Conservation (phyloP, 805 yeast species). For the Candida koratica region DNA sequence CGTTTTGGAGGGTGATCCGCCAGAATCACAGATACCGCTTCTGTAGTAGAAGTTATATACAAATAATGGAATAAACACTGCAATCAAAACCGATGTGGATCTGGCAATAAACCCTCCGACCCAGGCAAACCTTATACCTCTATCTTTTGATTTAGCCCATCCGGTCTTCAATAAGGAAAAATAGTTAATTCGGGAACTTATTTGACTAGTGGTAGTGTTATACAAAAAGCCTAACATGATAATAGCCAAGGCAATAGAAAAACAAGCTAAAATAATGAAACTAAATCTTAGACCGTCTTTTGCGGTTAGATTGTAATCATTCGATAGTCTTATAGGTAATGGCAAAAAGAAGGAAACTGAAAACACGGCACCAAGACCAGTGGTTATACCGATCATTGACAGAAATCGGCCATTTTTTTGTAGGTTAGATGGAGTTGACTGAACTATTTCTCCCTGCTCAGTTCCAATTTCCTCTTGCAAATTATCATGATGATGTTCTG, state of each 20-base stretch:
- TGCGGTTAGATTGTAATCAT: constrained; percentile 28
- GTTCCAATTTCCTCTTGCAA: background rate
- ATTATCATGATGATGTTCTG: background rate
- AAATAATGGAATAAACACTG: constrained; percentile 61
- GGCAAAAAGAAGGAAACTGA: constrained; percentile 55
- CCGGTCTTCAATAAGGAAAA: constrained; percentile 37
- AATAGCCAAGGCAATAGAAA: constrained; percentile 37
- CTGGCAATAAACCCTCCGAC: constrained; percentile 61
- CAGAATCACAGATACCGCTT: constrained; percentile 47
- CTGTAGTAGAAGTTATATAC: constrained; percentile 54
- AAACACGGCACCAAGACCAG: constrained; percentile 67
- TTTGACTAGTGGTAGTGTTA: constrained; percentile 27
- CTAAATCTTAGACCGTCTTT: constrained; percentile 43
- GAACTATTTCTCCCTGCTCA: constrained; percentile 2
- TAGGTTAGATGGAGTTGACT: background rate
- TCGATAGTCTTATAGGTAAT: constrained; percentile 49
- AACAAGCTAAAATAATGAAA: constrained; percentile 45
- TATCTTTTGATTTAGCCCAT: constrained; percentile 40
- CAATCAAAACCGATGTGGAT: constrained; percentile 53
- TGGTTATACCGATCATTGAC: constrained; percentile 56
- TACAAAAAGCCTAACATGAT: constrained; percentile 43
- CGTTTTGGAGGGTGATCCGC: constrained; percentile 17
- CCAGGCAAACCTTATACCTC: constrained; percentile 47
- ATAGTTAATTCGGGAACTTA: constrained; percentile 21
- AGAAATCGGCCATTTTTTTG: constrained; percentile 46